Evolutionary conservation across 208 protist genomes (phyloP).

Genomic region (Jaenimonas drosophilae): DNA sequence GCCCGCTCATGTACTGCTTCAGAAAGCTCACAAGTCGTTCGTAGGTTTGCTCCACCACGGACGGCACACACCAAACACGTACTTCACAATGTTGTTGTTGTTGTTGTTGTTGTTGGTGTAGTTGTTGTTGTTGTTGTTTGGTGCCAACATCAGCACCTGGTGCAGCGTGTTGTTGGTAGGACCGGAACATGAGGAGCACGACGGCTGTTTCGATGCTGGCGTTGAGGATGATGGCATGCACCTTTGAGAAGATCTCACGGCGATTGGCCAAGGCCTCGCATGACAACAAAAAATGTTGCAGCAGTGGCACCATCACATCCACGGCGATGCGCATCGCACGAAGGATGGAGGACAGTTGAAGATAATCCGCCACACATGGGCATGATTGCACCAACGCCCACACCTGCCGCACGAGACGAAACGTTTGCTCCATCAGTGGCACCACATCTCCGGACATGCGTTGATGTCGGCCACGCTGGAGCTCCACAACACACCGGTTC

Average conservation of each 20-base stretch:
- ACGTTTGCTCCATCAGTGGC: constrained; percentile 58
- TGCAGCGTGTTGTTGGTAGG: no score
- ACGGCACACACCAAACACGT: constrained; percentile 21
- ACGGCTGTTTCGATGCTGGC: constrained; percentile 52
- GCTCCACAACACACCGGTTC: constrained; percentile 41
- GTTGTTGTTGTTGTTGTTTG: no score
- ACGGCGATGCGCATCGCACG: constrained; percentile 60
- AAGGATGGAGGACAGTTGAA: constrained; percentile 32
- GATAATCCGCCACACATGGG: constrained; percentile 72
- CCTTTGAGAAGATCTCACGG: constrained; percentile 57
- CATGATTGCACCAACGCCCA: constrained; percentile 62
- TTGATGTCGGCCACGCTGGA: constrained; percentile 69
- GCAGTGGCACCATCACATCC: constrained; percentile 61
- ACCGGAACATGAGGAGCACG: constrained; percentile 56
- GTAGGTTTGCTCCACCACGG: constrained; percentile 27
- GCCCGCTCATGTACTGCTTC: constrained; percentile 32
- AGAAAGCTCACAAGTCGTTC: constrained; percentile 32
- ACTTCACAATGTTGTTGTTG: constrained; percentile 1
- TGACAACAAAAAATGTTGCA: constrained; percentile 82
- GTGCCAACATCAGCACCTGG: no score
- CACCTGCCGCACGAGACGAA: constrained; percentile 58
- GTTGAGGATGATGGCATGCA: constrained; percentile 73
- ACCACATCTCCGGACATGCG: constrained; percentile 70
- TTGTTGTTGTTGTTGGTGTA: no score
- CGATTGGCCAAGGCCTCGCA: constrained; percentile 41